phyloP scores from a whole-genome alignment of 148 eudicot species.

The Chenopodium album region DNA sequence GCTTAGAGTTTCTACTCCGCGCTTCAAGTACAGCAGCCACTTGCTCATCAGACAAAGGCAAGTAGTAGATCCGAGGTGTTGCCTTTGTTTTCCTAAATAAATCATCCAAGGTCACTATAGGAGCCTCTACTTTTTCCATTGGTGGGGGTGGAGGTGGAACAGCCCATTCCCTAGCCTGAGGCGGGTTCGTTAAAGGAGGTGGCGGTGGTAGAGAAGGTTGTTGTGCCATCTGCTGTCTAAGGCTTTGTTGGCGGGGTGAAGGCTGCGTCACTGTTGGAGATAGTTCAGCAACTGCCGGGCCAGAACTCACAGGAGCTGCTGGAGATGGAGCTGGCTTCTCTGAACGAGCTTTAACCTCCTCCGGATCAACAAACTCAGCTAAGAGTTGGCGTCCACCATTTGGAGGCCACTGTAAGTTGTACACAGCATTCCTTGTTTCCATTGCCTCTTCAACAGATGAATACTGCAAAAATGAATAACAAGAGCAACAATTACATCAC shows the following conservation, averaged over 20 bases:
- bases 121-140: slow-evolving; percentile 63
- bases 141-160: slow-evolving; percentile 58
- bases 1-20: slow-evolving; percentile 45
- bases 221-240: slow-evolving; percentile 47
- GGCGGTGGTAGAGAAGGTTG: slow-evolving; percentile 66
- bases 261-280: slow-evolving; percentile 40
- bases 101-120: slow-evolving; percentile 87
- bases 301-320: slow-evolving; percentile 43
- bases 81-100: slow-evolving; percentile 89
- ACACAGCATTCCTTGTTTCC: slow-evolving; percentile 80
- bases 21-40: slow-evolving; percentile 56
- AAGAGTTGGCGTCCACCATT: slow-evolving; percentile 78
- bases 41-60: slow-evolving; percentile 81
- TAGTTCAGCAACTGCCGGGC: slow-evolving; percentile 32
- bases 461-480: slow-evolving; percentile 45
- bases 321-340: slow-evolving; percentile 58
- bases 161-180: slow-evolving; percentile 51
- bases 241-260: slow-evolving; percentile 50
- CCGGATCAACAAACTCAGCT: slow-evolving; percentile 90
- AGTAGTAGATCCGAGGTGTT: slow-evolving; percentile 84
- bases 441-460: slow-evolving; percentile 84
- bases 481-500: background rate
- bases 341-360: slow-evolving; percentile 63
- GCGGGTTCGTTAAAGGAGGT: slow-evolving; percentile 64
- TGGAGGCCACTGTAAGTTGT: slow-evolving; percentile 91